These are phyloP conservation scores for Emiliania huxleyi DNA, from an alignment of 78 protist species.

Conservation along the genomic window DNA sequence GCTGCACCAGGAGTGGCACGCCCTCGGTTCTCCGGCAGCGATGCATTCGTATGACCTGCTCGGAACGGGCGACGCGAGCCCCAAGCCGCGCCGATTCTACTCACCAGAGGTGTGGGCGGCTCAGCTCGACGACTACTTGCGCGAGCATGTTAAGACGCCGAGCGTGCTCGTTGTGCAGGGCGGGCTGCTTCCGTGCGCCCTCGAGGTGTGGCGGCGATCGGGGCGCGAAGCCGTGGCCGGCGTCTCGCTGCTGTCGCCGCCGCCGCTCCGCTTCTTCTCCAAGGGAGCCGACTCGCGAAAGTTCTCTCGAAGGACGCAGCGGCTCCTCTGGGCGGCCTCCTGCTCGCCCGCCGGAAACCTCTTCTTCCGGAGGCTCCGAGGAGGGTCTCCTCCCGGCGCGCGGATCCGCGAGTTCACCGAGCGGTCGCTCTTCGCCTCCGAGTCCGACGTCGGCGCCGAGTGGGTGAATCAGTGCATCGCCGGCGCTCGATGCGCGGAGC, in stretches of 20 bases:
- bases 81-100: slow-evolving; percentile 7
- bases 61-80: background rate
- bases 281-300: background rate
- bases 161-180: background rate
- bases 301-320: background rate
- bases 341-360: background rate
- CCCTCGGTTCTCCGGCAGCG: background rate
- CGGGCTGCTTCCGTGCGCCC: background rate
- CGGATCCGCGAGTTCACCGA: background rate
- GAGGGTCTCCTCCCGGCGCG: background rate
- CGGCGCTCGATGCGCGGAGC: background rate
- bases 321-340: background rate
- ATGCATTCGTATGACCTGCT: background rate
- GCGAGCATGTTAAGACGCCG: background rate
- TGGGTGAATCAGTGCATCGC: background rate
- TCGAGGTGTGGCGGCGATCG: background rate
- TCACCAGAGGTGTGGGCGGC: background rate
- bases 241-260: background rate
- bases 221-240: background rate
- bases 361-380: background rate
- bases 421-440: background rate
- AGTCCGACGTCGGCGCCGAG: background rate
- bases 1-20: background rate
- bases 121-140: background rate
- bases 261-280: background rate